These are phyloP conservation scores for Leptoxyphium fumago DNA, from an alignment of 2,329 filamentous ascomycete genomes.

Conservation along the genomic window DNA sequence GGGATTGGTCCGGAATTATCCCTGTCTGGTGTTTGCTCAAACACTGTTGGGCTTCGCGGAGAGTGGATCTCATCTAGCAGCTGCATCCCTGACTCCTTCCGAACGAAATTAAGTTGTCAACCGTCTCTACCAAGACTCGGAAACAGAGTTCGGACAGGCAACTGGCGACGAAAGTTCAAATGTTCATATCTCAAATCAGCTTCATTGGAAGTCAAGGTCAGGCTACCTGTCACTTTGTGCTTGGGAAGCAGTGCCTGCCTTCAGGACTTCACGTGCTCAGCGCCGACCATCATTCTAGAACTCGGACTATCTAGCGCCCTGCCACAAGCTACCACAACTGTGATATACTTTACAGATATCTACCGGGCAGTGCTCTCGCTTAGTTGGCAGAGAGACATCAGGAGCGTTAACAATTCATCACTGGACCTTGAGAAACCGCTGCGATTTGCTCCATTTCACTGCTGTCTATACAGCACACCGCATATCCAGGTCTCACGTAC, in stretches of 20 bases:
- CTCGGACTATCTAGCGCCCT: conserved; percentile 29
- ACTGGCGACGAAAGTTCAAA: conserved; percentile 16
- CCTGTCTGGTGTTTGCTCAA: conserved; percentile 11
- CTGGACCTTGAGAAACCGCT: conserved; percentile 3
- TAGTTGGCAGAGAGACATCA: conserved; percentile 8
- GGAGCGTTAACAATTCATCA: conserved; percentile 8
- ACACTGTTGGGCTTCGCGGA: conserved; percentile 15
- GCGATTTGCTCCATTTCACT: conserved; percentile 26
- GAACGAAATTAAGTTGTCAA: conserved; percentile 25
- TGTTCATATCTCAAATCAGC: conserved; percentile 31
- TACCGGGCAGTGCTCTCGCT: conserved; percentile 6
- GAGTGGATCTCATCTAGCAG: conserved; percentile 11
- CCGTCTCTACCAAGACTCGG: conserved; percentile 21
- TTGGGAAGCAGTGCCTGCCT: conserved; percentile 29
- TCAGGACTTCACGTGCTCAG: conserved; percentile 45
- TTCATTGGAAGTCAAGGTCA: conserved; percentile 32
- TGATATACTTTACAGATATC: conserved; percentile 23
- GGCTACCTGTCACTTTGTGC: conserved; percentile 23
- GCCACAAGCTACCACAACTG: conserved; percentile 31
- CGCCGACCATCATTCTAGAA: conserved; percentile 38
- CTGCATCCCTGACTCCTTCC: conserved; percentile 33
- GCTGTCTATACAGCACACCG: conserved; percentile 26
- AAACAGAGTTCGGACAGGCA: conserved; percentile 5
- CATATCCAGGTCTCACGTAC: conserved; percentile 35
- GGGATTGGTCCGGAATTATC: conserved; percentile 14